Conservation (phyloP, 192 early-diverging fungal species). For the Allomyces macrogynus region DNA sequence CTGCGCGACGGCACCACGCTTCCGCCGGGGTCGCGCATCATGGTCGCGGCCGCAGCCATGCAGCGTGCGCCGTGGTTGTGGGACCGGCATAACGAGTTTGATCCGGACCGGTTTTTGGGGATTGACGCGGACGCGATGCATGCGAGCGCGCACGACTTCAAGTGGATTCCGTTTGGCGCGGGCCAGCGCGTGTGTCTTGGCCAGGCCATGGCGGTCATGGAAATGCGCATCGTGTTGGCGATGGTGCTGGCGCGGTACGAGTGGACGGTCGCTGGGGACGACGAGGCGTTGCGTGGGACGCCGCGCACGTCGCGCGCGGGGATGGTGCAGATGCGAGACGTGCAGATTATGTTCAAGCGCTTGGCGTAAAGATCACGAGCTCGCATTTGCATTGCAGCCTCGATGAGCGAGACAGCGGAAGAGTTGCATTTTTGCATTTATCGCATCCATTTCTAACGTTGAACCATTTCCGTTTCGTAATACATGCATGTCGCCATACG, state of each 20-base stretch:
- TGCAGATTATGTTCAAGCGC: background rate
- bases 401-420: too few relatives aligned
- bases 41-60: background rate
- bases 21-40: background rate
- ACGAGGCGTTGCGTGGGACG: background rate
- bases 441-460: too few relatives aligned
- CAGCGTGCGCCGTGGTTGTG: background rate
- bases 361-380: too few relatives aligned
- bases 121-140: slow-evolving; percentile 6
- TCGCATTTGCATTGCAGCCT: too few relatives aligned
- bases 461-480: too few relatives aligned
- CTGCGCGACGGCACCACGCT: background rate
- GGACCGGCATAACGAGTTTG: background rate
- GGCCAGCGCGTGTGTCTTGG: slow-evolving; percentile 35
- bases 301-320: background rate
- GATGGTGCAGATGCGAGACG: background rate
- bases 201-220: slow-evolving; percentile 30
- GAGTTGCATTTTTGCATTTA: too few relatives aligned
- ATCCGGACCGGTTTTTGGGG: slow-evolving; percentile 1
- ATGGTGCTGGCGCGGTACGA: slow-evolving; percentile 22
- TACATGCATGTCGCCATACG: too few relatives aligned
- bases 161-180: slow-evolving; percentile 31
- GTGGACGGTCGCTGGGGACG: slow-evolving; percentile 11
- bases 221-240: slow-evolving; percentile 30
- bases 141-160: slow-evolving; percentile 17